Evolutionary conservation across 768 basidiomycete species (phyloP), one percentile per base, ranked within the genome.

Genomic region (Rhodotorula toruloides): DNA sequence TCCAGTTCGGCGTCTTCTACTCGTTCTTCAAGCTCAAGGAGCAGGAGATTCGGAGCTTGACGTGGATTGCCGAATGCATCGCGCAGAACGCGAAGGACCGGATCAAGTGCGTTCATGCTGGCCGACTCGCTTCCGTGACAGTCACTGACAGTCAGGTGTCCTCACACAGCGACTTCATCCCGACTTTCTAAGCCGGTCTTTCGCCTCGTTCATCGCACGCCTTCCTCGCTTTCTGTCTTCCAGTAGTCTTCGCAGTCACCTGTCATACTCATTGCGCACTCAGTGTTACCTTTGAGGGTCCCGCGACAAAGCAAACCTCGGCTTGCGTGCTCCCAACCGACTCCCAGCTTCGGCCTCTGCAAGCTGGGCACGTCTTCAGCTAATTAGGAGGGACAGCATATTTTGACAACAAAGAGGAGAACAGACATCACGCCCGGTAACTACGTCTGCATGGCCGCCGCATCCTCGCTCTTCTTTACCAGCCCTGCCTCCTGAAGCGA

Each of bases 1-100:
- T 97, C 82, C 92, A 97, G 78, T 87, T 88, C 74, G 90, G 88
- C 46, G 86, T 94, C 42, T 97, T 80, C 55, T 79, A 79, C 61
- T 86, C 86, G 76, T 97, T 93, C 77, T 83, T 96, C 72, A 80
- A 80, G 73, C 72, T 81, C 25, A 81, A 81, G 75, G 80, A 81
- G 74, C 80, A 81, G 73, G 80, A 81, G 72, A 78, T 80, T 19
- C 67, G 80, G 59, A 80, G 77, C 68, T 61, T 80, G 52, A 77
- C 76, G 27, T 80, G 80, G 79, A 76, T 77, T 34, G 71, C 72
- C 0, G 94, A 98, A 80, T 97, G 94, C 78, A 96, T 98, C 73
- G 92, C 92, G 14, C 94, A 97, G 81, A 87, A 94, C 79, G 91
- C 92, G 49, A 86, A 87, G 78, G 70, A 71, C 34, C 54, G 70